These are phyloP conservation scores for Leonotis leonurus DNA, from an alignment of 257 asterid species.

Conservation along the genomic window DNA sequence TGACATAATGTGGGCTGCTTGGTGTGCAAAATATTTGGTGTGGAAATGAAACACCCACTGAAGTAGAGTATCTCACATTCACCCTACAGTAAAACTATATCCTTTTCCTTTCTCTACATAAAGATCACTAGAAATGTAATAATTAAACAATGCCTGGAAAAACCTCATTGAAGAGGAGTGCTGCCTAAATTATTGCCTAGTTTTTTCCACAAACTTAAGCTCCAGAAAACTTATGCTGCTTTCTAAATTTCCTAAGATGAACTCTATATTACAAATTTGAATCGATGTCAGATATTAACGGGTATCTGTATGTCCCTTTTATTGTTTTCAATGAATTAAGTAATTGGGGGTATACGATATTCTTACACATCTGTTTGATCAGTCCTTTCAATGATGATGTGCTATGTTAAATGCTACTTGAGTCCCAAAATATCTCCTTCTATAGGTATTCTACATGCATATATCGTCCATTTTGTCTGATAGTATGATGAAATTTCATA, in stretches of 20 bases:
- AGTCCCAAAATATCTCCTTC: neutral
- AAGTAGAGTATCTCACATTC: neutral
- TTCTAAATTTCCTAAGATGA: neutral
- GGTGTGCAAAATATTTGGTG: neutral
- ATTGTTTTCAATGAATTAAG: neutral
- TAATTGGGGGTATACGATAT: neutral
- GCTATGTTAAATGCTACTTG: neutral
- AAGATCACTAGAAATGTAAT: neutral
- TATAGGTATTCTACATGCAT: neutral
- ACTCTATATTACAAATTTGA: neutral
- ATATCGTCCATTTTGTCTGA: neutral
- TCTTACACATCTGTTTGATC: neutral
- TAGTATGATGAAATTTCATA: neutral
- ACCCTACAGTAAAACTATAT: neutral
- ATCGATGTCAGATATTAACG: neutral
- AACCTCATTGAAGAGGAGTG: neutral
- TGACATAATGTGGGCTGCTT: neutral
- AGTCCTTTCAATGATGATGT: neutral
- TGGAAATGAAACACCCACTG: neutral
- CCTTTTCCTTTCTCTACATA: neutral
- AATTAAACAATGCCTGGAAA: neutral
- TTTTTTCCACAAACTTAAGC: neutral
- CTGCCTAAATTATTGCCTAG: neutral
- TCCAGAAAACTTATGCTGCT: neutral
- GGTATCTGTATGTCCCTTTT: neutral